Conservation (phyloP, 169 alveolate species). For the Eimeria necatrix region DNA sequence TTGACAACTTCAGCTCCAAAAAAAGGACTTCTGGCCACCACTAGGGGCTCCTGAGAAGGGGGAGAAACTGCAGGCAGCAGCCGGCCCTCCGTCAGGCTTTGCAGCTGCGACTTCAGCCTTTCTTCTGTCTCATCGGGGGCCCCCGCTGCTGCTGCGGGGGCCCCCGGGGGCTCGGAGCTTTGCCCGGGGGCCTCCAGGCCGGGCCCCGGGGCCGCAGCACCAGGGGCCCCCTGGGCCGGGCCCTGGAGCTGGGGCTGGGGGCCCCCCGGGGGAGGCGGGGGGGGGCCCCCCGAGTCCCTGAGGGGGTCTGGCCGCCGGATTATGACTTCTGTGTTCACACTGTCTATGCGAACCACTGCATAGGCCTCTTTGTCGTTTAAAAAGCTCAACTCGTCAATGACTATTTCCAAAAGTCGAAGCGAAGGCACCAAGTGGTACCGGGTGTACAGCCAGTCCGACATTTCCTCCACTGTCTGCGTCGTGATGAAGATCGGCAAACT, state of each 20-base stretch:
- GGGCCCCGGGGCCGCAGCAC: not conserved
- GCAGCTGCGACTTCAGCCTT: not conserved
- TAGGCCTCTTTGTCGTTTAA: conserved; percentile 15
- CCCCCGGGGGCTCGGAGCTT: not conserved
- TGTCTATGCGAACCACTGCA: conserved; percentile 18
- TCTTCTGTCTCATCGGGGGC: not conserved
- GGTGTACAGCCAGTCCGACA: conserved; percentile 43
- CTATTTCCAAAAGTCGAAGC: not conserved
- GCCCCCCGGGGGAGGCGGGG: no score
- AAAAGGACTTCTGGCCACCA: not conserved
- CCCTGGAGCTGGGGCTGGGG: not conserved
- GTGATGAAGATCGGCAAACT: conserved; percentile 32
- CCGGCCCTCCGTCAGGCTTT: not conserved
- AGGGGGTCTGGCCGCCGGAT: not conserved
- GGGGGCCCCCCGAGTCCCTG: not conserved
- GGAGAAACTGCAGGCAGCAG: conserved; percentile 2
- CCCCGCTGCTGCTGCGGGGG: not conserved
- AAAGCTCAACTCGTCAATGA: conserved; percentile 11
- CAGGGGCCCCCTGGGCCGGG: not conserved
- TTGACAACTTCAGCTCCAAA: conserved; percentile 30
- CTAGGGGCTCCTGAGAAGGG: conserved; percentile 6
- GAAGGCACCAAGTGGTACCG: conserved; percentile 26
- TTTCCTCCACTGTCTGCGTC: conserved; percentile 26
- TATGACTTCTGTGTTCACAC: not conserved
- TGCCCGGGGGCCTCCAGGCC: not conserved